phyloP scores from a whole-genome alignment of 2,329 filamentous ascomycete species.

The Fusarium succisae region DNA sequence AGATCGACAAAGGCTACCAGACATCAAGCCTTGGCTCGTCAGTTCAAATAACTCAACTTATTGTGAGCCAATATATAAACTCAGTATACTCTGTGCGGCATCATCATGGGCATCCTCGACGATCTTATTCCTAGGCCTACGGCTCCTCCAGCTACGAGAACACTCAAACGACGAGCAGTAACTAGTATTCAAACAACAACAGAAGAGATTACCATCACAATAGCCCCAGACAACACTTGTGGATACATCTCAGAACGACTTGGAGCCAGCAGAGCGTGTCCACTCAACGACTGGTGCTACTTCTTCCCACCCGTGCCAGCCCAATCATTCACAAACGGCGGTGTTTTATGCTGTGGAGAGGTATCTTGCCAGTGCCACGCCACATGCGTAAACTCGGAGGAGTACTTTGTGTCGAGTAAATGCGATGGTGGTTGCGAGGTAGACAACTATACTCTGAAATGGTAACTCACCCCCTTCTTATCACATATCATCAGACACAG shows the following conservation, averaged over 20 bases:
- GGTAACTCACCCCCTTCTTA: not conserved
- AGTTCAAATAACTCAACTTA: not conserved
- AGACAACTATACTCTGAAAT: conserved; percentile 21
- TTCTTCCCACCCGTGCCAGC: not conserved
- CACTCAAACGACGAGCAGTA: conserved; percentile 2
- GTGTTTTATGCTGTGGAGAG: conserved; percentile 7
- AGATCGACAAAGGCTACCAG: not conserved
- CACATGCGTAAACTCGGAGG: conserved; percentile 16
- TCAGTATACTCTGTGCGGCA: not conserved
- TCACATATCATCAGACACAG: too few species aligned
- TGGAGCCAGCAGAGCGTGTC: conserved; percentile 9
- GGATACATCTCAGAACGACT: conserved; percentile 17
- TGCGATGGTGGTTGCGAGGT: conserved; percentile 19
- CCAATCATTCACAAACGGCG: not conserved
- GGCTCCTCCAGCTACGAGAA: not conserved
- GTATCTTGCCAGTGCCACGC: not conserved
- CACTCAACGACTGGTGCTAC: not conserved
- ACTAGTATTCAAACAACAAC: not conserved
- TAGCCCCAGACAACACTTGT: conserved; percentile 9
- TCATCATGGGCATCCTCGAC: conserved; percentile 2
- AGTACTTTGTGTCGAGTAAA: conserved; percentile 21
- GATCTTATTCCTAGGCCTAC: conserved; percentile 4
- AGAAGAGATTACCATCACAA: not conserved
- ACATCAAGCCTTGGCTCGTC: not conserved
- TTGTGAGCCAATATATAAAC: not conserved